These are phyloP conservation scores for Eremothecium sinecaudum DNA, from an alignment of 1,139 yeast genomes.

Conservation along the genomic window DNA sequence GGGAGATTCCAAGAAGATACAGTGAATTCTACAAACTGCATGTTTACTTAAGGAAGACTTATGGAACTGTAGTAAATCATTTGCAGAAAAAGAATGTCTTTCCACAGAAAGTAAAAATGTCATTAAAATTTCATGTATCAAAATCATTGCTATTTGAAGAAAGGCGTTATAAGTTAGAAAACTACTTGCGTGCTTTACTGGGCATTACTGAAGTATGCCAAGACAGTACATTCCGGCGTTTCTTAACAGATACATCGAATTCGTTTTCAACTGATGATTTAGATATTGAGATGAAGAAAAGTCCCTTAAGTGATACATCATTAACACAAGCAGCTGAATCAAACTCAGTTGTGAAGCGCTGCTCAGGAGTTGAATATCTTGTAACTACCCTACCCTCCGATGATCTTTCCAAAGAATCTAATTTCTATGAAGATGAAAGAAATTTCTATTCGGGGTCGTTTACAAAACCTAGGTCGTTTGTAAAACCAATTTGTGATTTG, in stretches of 20 bases:
- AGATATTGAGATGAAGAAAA: constrained; percentile 13
- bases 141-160: constrained; percentile 51
- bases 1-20: constrained; percentile 84
- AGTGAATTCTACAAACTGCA: constrained; percentile 73
- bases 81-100: constrained; percentile 51
- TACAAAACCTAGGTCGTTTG: constrained; percentile 37
- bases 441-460: constrained; percentile 14
- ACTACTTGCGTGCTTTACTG: constrained; percentile 50
- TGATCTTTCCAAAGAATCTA: constrained; percentile 23
- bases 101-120: constrained; percentile 38
- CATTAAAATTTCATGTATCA: constrained; percentile 46
- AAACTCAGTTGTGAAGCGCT: neutral
- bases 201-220: constrained; percentile 62
- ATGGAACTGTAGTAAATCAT: constrained; percentile 40
- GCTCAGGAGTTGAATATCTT: constrained; percentile 3
- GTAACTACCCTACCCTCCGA: constrained; percentile 5
- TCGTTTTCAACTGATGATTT: constrained; percentile 10
- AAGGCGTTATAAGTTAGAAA: constrained; percentile 52
- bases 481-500: constrained; percentile 75
- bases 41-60: constrained; percentile 48
- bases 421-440: constrained; percentile 18
- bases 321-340: constrained; percentile 1
- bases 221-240: constrained; percentile 61
- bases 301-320: constrained; percentile 3
- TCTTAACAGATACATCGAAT: constrained; percentile 60